A percentile compares a stretch with the other conserved stretches of the same genome.
phyloP scores from a whole-genome alignment of 1,284 basidiomycete genomes.

The Grifola frondosa region DNA sequence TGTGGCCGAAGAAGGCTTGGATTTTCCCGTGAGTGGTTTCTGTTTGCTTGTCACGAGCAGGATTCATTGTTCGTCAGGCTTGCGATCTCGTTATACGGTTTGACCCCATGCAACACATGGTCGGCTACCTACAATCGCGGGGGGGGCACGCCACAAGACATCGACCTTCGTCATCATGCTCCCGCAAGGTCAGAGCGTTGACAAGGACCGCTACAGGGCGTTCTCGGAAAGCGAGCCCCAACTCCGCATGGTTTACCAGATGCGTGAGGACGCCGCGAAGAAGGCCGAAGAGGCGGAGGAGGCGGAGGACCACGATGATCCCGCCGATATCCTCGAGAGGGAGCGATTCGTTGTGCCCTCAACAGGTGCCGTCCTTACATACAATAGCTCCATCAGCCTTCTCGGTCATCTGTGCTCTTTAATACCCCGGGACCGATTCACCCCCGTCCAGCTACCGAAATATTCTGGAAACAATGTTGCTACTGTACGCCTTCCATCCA shows the following conservation, averaged over 20 bases:
- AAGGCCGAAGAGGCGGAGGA: slow-evolving; percentile 39
- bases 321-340: slow-evolving; percentile 56
- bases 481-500: slow-evolving; percentile 63
- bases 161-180: slow-evolving; percentile 83
- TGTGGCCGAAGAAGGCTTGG: slow-evolving; percentile 86
- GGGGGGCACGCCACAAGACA: slow-evolving; percentile 73
- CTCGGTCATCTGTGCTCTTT: slow-evolving; percentile 73
- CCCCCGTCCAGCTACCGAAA: slow-evolving; percentile 54
- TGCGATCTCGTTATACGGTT: slow-evolving; percentile 85
- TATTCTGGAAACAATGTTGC: slow-evolving; percentile 61
- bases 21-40: slow-evolving; percentile 63
- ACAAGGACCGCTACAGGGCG: slow-evolving; percentile 55
- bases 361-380: slow-evolving; percentile 76
- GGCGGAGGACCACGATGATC: slow-evolving; percentile 47
- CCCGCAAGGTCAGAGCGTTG: slow-evolving; percentile 53
- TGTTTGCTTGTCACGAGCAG: slow-evolving; percentile 6
- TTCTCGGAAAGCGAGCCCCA: slow-evolving; percentile 63
- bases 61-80: slow-evolving; percentile 43
- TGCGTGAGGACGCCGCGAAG: slow-evolving; percentile 36
- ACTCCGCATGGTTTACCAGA: slow-evolving; percentile 61
- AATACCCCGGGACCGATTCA: slow-evolving; percentile 72
- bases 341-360: slow-evolving; percentile 70
- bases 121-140: slow-evolving; percentile 81
- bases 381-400: slow-evolving; percentile 67
- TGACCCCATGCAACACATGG: slow-evolving; percentile 74